Evolutionary conservation across 495 filamentous ascomycete species (phyloP), one percentile per base, ranked within the genome.

Genomic region (Xylaria palmicola): DNA sequence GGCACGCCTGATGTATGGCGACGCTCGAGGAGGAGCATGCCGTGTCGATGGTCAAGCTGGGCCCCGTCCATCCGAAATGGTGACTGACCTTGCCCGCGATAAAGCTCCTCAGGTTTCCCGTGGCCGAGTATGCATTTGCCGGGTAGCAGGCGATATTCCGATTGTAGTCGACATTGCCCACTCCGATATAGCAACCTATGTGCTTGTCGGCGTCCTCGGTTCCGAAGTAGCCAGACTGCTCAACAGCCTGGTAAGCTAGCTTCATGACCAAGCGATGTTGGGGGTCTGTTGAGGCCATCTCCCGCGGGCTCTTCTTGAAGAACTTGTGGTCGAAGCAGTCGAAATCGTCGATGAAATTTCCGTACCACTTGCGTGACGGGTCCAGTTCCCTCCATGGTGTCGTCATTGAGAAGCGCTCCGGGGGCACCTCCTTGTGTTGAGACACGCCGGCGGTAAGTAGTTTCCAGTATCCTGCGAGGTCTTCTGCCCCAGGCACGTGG

Each of bases 241-340:
- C 79, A 0, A 85, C 63, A 0, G 65, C 63, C 50, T 75, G 70
- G 17, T 65, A 70, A 3, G 68, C 68, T 6, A 68, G 67, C 44
- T 77, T 72, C 4, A 75, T 60, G 1, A 75, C 15, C 10, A 72
- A 39, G 15, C 72, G 53, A 24, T 76, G 74, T 36, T 74, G 68
- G 0, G 75, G 75, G 53, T 76, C 75, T 19, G 70, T 45, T 7
- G 41, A 19, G 17, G 53, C 59, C 4, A 43, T 60, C 62, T 77
- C 75, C 71, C 53, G 74, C 72, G 74, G 82, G 79, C 66, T 81
- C 79, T 34, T 59, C 19, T 65, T 68, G 57, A 73, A 74, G 63
- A 75, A 77, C 3, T 74, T 71, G 53, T 84, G 74, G 54, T 84
- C 81, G 37, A 83, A 84, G 15, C 68, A 68, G 56, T 80, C 79